Percentiles rank a stretch among this genome's conserved stretches.
phyloP scores from a whole-genome alignment of 148 eudicot species.

The Spergularia bocconei region DNA sequence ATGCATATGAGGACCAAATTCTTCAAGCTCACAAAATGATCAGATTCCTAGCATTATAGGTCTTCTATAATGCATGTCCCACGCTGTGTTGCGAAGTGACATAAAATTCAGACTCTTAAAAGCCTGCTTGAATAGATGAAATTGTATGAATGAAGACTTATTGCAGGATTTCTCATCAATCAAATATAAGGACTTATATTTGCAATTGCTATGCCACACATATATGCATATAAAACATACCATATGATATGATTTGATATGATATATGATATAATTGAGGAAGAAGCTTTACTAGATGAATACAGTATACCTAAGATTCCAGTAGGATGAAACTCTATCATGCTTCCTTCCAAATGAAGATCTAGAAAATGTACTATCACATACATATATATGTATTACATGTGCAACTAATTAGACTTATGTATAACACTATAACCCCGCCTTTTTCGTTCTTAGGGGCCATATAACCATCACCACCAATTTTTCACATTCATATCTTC shows the following conservation, averaged over 20 bases:
- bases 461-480: neutral
- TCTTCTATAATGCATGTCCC: slow-evolving; percentile 28
- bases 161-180: slow-evolving; percentile 21
- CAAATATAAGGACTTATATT: slow-evolving; percentile 4
- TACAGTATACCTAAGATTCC: slow-evolving; percentile 20
- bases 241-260: no score
- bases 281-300: neutral
- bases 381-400: neutral
- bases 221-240: no score
- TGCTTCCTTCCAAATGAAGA: slow-evolving; percentile 7
- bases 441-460: neutral
- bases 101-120: slow-evolving; percentile 30
- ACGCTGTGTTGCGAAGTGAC: slow-evolving; percentile 29
- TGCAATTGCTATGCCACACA: neutral
- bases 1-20: slow-evolving; percentile 1
- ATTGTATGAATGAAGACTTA: slow-evolving; percentile 17
- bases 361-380: neutral
- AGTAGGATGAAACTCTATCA: neutral
- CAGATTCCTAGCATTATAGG: slow-evolving; percentile 21
- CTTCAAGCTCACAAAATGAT: neutral
- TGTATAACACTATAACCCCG: neutral
- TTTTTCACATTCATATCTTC: neutral
- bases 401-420: neutral
- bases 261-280: neutral
- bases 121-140: slow-evolving; percentile 12